Base-by-base conservation (phyloP, 1,284 basidiomycete species). In the Ustanciosporium gigantosporum region DNA sequence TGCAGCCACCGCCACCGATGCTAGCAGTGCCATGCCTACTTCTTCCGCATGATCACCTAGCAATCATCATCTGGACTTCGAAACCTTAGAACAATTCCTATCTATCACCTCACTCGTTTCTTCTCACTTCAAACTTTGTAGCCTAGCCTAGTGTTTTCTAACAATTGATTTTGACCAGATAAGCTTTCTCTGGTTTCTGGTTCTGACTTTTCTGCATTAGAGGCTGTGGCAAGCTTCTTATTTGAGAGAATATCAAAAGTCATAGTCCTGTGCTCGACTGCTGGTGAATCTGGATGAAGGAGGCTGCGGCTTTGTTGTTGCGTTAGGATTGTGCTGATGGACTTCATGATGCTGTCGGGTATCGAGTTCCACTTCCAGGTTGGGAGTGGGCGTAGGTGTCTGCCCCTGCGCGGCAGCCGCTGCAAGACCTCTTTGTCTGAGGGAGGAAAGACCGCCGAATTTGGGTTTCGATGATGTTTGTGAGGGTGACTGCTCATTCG, bases 351-450 rank as follows among this genome's bases (percentile, higher is more conserved):
- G 15, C 14, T 6, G 20, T 7, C 44, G 27, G 4, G 36, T 41
- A n/a, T 46, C 44, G 14, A 46, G 25, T 25, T 41, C 44, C 11
- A 46, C 44, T 16, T 42, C 29, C 3, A 29, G 36, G 15, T 6
- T 29, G 9, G 27, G 11, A 29, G 9, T 29, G n/a, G 27, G 27
- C 27, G 27, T 29, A 29, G n/a, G 27, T 29, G 27, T 29, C n/a
- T 29, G 27, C 27, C n/a, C n/a, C n/a, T 29, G 27, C 11, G 27
- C 27, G n/a, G 27, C 27, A 29, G 27, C 27, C 9, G 52, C 59
- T 16, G 60, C 60, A 19, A 58, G 13, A 4, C 53, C 53, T 14
- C 53, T 46, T 22, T 64, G 59, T 14, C 59, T 36, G 5, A 62
- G 41, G 14, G 59, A 46, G 4, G 52, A 35, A n/a, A 60, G 34